Percentiles rank a stretch among this genome's conserved stretches.
phyloP scores from a whole-genome alignment of 2,329 filamentous ascomycete species.

The Hymenoscyphus occultus region DNA sequence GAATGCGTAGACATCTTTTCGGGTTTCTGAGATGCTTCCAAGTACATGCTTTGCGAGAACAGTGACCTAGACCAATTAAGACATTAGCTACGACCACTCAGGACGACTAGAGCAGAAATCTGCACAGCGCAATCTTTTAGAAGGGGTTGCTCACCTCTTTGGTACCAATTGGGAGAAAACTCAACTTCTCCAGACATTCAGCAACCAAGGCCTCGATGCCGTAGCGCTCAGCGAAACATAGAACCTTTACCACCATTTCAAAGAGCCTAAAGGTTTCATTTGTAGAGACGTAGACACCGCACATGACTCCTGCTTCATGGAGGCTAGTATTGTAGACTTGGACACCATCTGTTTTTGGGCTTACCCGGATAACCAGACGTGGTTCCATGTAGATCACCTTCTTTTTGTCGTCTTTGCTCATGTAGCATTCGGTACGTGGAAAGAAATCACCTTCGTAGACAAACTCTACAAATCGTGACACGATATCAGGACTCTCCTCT shows the following conservation, averaged over 20 bases:
- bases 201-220: background rate
- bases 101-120: background rate
- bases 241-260: background rate
- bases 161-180: background rate
- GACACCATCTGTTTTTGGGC: background rate
- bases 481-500: background rate
- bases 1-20: background rate
- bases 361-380: background rate
- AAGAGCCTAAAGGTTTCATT: background rate
- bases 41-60: conserved; percentile 3
- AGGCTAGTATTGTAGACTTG: background rate
- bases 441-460: background rate
- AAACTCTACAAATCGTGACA: background rate
- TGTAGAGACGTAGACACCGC: background rate
- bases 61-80: background rate
- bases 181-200: background rate
- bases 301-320: background rate
- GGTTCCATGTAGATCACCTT: background rate
- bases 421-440: background rate
- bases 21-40: background rate
- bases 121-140: background rate
- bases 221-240: conserved; percentile 5
- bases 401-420: background rate
- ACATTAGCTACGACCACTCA: background rate
- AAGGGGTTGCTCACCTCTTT: background rate